phyloP scores from a whole-genome alignment of 768 basidiomycete species.

The Leccinum truebloodii region DNA sequence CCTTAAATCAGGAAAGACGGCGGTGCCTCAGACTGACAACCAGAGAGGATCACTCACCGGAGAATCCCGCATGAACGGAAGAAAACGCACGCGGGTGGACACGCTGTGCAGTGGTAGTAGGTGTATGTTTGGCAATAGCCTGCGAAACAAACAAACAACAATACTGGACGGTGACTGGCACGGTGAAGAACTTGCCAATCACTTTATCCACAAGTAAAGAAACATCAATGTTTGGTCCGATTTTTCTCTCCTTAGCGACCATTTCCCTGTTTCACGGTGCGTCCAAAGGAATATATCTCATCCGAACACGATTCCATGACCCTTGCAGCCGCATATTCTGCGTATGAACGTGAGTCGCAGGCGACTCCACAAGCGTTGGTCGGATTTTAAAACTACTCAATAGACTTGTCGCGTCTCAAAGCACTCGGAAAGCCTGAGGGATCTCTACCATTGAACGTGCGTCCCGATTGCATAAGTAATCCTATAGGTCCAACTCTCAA shows the following conservation, averaged over 20 bases:
- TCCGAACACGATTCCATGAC: conserved; percentile 1
- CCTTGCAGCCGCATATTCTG: conserved; percentile 69
- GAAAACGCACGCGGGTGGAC: too few species aligned
- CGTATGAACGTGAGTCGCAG: conserved; percentile 67
- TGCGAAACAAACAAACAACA: conserved; percentile 8
- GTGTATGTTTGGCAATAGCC: conserved; percentile 16
- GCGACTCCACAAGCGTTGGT: conserved; percentile 20
- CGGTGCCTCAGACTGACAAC: not conserved
- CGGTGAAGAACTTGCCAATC: not conserved
- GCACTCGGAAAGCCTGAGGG: conserved; percentile 73
- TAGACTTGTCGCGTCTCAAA: conserved; percentile 77
- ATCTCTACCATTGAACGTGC: conserved; percentile 62
- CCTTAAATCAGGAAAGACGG: not conserved
- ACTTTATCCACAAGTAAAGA: not conserved
- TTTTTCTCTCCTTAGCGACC: conserved; percentile 47
- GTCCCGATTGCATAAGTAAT: conserved; percentile 14
- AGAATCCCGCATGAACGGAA: too few species aligned
- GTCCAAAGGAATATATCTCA: conserved; percentile 9
- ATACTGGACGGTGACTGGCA: too few species aligned
- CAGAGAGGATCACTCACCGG: not conserved
- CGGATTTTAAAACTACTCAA: conserved; percentile 5
- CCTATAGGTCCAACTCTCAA: not conserved
- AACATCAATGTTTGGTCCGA: conserved; percentile 44
- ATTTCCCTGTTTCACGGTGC: conserved; percentile 57
- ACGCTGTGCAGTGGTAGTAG: not conserved